These are phyloP conservation scores for Xenosphaeropsis pyriputrescens DNA, from an alignment of 2,329 filamentous ascomycete genomes.

Conservation along the genomic window DNA sequence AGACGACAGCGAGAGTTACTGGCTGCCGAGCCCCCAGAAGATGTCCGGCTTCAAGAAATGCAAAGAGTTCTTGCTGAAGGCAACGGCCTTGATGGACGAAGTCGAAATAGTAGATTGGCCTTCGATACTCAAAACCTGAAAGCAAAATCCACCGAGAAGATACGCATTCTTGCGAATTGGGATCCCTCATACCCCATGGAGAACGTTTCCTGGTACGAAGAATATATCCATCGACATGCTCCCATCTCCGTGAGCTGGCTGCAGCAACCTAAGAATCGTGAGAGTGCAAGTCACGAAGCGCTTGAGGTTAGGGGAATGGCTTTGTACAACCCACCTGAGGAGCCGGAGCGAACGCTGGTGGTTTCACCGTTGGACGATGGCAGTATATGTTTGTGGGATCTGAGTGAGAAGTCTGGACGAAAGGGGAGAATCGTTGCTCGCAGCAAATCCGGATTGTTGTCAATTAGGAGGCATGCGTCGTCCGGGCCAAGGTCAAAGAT, in stretches of 20 bases:
- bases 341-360: constrained; percentile 40
- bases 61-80: constrained; percentile 11
- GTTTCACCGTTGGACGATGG: constrained; percentile 76
- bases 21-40: constrained; percentile 19
- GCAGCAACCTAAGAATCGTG: constrained; percentile 37
- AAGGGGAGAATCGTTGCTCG: constrained; percentile 50
- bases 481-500: constrained; percentile 38
- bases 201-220: constrained; percentile 69
- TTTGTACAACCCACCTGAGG: constrained; percentile 40
- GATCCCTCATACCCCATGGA: constrained; percentile 64
- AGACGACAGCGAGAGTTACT: constrained; percentile 33
- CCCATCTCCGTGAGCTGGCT: constrained; percentile 67
- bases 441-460: constrained; percentile 54
- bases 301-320: constrained; percentile 63
- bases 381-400: constrained; percentile 76
- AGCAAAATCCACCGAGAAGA: constrained; percentile 21
- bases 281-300: constrained; percentile 26
- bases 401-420: constrained; percentile 36
- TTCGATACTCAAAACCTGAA: constrained; percentile 10
- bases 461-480: constrained; percentile 31
- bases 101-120: not conserved
- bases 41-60: constrained; percentile 22
- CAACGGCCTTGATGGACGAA: constrained; percentile 7
- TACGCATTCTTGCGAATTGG: constrained; percentile 62
- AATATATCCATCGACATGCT: constrained; percentile 73